Conservation (phyloP, 108 stramenopile species). For the Conticribra guillardii region DNA sequence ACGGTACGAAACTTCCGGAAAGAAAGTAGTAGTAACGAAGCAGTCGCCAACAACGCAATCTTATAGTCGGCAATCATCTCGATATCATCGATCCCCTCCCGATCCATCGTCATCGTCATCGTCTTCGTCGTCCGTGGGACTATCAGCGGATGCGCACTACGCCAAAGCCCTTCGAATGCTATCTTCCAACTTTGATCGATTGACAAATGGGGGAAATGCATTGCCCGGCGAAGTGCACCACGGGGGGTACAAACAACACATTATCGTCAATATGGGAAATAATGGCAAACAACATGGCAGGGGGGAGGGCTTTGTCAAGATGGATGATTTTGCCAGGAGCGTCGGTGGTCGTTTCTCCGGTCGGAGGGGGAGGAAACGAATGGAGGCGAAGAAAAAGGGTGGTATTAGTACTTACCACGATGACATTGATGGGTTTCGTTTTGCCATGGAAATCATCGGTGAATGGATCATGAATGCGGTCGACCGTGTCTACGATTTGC, state of each 20-base stretch:
- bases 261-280: too few species aligned
- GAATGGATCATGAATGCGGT: constrained; percentile 13
- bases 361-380: constrained; percentile 2
- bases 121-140: background rate
- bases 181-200: constrained; percentile 30
- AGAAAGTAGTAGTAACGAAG: background rate
- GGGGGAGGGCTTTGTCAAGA: constrained; percentile 41
- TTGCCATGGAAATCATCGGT: constrained; percentile 5
- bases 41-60: background rate
- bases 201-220: constrained; percentile 35
- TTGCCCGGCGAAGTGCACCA: background rate
- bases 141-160: constrained; percentile 38
- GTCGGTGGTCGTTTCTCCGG: background rate
- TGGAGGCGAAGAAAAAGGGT: background rate
- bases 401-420: background rate
- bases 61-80: too few species aligned
- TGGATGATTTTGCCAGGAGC: constrained; percentile 1
- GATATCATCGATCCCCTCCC: too few species aligned
- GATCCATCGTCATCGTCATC: background rate
- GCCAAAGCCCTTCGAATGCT: constrained; percentile 48
- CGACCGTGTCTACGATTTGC: constrained; percentile 16
- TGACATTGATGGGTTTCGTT: background rate
- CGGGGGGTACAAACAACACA: constrained; percentile 20
- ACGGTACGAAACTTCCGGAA: background rate
- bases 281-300: too few species aligned